phyloP scores from a whole-genome alignment of 768 basidiomycete species.

The Kwoniella dendrophila region DNA sequence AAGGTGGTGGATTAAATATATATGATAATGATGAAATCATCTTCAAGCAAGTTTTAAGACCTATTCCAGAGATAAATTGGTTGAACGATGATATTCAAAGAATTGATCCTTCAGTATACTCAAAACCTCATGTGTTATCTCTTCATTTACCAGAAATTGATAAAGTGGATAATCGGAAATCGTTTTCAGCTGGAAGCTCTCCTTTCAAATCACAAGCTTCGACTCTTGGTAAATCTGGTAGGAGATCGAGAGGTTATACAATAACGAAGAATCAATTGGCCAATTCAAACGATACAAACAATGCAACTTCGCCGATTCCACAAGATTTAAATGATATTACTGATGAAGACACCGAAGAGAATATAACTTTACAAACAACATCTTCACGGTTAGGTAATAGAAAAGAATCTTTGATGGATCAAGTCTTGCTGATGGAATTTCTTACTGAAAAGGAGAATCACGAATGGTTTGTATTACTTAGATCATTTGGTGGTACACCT shows the following conservation, averaged over 20 bases:
- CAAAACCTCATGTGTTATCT: conserved; percentile 15
- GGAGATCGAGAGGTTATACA: conserved; percentile 17
- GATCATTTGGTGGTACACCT: conserved; percentile 9
- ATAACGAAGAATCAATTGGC: conserved; percentile 5
- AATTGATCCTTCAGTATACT: conserved; percentile 20
- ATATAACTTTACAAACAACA: neutral
- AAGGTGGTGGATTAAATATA: conserved; percentile 17
- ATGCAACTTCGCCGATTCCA: too few species aligned
- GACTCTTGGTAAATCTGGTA: conserved; percentile 4
- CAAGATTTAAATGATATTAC: too few species aligned
- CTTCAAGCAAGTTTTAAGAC: neutral
- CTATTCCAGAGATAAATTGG: conserved; percentile 9
- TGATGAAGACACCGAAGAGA: too few species aligned
- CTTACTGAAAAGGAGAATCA: neutral
- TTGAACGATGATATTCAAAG: conserved; percentile 17
- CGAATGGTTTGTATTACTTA: conserved; percentile 25
- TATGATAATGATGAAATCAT: conserved; percentile 11
- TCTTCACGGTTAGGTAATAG: neutral
- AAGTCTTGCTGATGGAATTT: conserved; percentile 10
- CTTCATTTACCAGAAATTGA: neutral
- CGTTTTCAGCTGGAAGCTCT: neutral
- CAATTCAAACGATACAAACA: neutral
- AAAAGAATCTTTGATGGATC: too few species aligned
- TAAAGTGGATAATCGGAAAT: conserved; percentile 4
- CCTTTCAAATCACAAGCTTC: conserved; percentile 1